Base-by-base conservation (phyloP, 106 monocot species). In the Ottelia alismoides region DNA sequence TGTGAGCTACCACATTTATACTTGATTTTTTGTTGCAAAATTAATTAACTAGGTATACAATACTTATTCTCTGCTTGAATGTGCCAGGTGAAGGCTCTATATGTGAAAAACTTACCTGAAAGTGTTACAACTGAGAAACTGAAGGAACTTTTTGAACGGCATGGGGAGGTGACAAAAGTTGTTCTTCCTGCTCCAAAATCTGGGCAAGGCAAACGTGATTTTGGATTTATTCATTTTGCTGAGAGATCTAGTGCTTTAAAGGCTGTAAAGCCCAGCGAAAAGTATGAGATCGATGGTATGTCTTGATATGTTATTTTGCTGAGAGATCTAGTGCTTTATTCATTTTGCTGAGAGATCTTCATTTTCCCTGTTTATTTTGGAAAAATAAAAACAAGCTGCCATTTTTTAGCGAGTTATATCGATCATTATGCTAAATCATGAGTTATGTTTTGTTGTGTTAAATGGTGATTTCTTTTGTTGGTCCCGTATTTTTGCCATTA, bases 201-300 rank as follows among this genome's bases (percentile, higher is more conserved):
- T 67, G 89, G 89, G 16, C 40, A 43, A 56, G 63, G 24, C 51
- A 99, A 86, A 73, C 62, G 80, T 14, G 96, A 90, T 59, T 99
- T 86, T 65, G 98, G 98, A 14, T 98, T 98, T 53, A 62, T 98
- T 63, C 90, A 98, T 83, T 98, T 82, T 86, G 82, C 85, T 22
- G 98, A 99, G 43, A 85, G 90, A 77, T 91, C 82, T 30, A 91
- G 85, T 70, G 98, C 98, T 25, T 63, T 90, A 35, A 99, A 86
- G 72, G 98, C 98, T 58, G 73, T 82, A 27, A 99, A 90, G 65
- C 76, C 60, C 70, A 75, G 76, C 2, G 82, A 90, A 61, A 96
- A 81, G 73, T 90, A 90, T 70, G 98, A 90, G 63, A 70, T 98
- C 35, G 90, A 98, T 57, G 98, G 96, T 96, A 85, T 74, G 32